These are phyloP conservation scores for Candida lessepsii DNA, from an alignment of 805 yeast species.

Conservation along the genomic window DNA sequence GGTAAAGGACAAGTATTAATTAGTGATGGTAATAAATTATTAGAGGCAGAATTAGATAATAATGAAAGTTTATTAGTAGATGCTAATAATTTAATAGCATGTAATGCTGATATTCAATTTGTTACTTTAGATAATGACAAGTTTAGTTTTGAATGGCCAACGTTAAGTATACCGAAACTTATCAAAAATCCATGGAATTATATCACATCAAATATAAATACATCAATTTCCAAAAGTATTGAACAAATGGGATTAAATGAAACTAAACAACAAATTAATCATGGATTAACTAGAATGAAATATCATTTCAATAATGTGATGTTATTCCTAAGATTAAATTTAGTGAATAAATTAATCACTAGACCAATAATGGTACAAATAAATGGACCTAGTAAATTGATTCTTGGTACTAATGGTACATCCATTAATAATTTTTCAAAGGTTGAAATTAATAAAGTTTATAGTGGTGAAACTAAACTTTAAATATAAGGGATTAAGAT, in stretches of 20 bases:
- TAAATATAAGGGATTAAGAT: too few species aligned
- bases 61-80: constrained; percentile 39
- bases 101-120: constrained; percentile 13
- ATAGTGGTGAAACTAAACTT: too few species aligned
- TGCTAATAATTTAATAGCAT: constrained; percentile 42
- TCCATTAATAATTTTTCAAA: constrained; percentile 1
- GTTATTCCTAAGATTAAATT: constrained; percentile 13
- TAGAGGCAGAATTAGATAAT: constrained; percentile 32
- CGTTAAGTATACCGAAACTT: background rate
- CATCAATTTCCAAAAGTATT: background rate
- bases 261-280: background rate
- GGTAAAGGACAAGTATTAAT: constrained; percentile 44
- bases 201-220: background rate
- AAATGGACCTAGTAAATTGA: constrained; percentile 27
- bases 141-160: background rate
- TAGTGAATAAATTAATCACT: constrained; percentile 14
- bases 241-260: constrained; percentile 2
- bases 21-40: constrained; percentile 38
- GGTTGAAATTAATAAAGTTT: constrained; percentile 8
- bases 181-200: background rate
- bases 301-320: constrained; percentile 8
- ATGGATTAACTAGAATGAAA: constrained; percentile 2
- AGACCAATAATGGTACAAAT: constrained; percentile 22
- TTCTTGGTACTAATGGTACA: constrained; percentile 20
- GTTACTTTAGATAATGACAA: constrained; percentile 8